Conservation (phyloP, 331 rosid species). For the Quercus phellos region DNA sequence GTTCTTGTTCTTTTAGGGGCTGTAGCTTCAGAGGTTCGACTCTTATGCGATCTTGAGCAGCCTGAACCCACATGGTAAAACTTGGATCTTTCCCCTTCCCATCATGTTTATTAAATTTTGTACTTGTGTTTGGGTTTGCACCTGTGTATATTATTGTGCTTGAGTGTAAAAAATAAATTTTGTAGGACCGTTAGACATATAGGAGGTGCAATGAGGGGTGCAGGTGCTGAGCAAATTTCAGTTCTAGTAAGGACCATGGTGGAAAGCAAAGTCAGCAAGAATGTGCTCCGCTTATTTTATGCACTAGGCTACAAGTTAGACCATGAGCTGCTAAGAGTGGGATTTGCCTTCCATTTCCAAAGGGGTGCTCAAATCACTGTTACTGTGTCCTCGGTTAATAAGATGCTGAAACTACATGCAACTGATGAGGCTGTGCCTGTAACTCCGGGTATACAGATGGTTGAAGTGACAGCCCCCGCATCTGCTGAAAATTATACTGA, state of each 20-base stretch:
- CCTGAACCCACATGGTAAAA: constrained; percentile 78
- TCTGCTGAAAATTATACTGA: constrained; percentile 70
- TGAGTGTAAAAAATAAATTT: background rate
- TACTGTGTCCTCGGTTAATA: constrained; percentile 74
- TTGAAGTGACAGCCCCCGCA: constrained; percentile 94
- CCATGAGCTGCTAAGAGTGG: constrained; percentile 80
- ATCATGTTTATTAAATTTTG: background rate
- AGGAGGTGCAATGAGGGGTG: constrained; percentile 95
- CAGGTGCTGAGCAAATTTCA: constrained; percentile 92
- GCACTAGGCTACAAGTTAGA: constrained; percentile 90
- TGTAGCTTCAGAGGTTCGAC: constrained; percentile 79
- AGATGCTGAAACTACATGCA: constrained; percentile 85
- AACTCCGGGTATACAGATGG: constrained; percentile 87
- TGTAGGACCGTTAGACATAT: constrained; percentile 78
- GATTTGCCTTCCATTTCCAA: constrained; percentile 67
- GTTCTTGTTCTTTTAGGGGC: constrained; percentile 30
- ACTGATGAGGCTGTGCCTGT: constrained; percentile 86
- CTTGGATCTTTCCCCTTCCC: background rate
- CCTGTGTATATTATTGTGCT: background rate
- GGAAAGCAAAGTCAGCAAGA: constrained; percentile 87
- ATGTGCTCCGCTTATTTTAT: constrained; percentile 75
- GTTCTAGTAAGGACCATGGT: constrained; percentile 82
- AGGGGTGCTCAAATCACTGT: constrained; percentile 74
- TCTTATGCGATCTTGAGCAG: constrained; percentile 80
- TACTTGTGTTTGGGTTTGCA: background rate